A percentile compares a stretch with the other conserved stretches of the same genome.
Conservation (phyloP, 106 monocot genomes). For the Dendrobium nobile region DNA sequence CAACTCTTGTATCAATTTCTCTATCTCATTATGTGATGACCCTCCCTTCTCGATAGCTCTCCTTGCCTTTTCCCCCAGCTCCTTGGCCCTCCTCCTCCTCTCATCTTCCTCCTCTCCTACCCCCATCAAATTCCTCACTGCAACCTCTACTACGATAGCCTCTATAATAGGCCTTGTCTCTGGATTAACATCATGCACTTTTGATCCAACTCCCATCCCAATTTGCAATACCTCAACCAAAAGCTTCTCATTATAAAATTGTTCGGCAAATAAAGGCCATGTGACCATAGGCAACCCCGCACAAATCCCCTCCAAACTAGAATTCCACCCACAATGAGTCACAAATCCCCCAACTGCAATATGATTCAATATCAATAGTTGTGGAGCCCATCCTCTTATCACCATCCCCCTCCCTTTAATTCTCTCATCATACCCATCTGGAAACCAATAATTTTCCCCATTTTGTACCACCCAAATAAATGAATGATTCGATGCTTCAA, state of each 20-base stretch:
- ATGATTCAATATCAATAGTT: conserved; percentile 44
- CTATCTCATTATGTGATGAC: conserved; percentile 7
- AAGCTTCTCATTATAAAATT: conserved; percentile 37
- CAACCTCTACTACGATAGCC: conserved; percentile 22
- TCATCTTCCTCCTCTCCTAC: conserved; percentile 10
- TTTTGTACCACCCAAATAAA: conserved; percentile 32
- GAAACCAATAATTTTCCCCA: not conserved
- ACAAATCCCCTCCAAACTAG: conserved; percentile 33
- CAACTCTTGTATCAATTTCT: not conserved
- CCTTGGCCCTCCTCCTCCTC: conserved; percentile 23
- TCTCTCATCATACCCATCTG: conserved; percentile 11
- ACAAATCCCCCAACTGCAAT: conserved; percentile 55
- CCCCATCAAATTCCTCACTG: conserved; percentile 34
- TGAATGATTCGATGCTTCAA: conserved; percentile 13
- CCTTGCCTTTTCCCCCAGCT: conserved; percentile 26
- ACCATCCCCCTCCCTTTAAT: conserved; percentile 21
- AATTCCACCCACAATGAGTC: conserved; percentile 79
- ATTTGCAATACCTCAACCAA: conserved; percentile 35
- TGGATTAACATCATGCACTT: not conserved
- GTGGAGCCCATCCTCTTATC: conserved; percentile 31
- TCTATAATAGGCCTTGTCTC: not conserved
- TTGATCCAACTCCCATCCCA: conserved; percentile 13
- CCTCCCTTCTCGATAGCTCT: conserved; percentile 40
- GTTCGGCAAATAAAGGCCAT: conserved; percentile 49
- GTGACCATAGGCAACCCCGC: conserved; percentile 47